phyloP scores from a whole-genome alignment of 805 yeast genomes.

The Kregervanrija fluxuum region DNA sequence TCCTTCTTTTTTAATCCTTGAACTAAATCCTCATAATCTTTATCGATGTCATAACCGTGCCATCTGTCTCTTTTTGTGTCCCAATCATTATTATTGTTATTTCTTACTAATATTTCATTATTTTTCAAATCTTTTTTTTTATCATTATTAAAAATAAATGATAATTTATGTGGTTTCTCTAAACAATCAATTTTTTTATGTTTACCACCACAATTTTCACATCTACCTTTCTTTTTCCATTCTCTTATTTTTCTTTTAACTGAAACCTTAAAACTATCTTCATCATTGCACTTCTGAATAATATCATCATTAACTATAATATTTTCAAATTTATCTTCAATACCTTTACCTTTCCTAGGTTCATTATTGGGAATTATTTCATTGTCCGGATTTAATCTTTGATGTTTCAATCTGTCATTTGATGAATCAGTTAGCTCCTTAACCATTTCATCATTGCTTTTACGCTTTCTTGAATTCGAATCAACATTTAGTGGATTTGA shows the following conservation, averaged over 20 bases:
- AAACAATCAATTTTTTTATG: constrained; percentile 50
- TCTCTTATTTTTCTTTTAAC: constrained; percentile 3
- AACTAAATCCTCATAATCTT: constrained; percentile 50
- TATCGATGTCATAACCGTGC: constrained; percentile 62
- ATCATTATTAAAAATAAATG: constrained; percentile 23
- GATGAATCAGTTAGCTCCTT: constrained; percentile 13
- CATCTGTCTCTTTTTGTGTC: constrained; percentile 74
- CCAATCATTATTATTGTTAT: constrained; percentile 32
- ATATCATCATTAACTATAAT: constrained; percentile 12
- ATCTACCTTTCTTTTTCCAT: constrained; percentile 29
- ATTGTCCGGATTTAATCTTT: constrained; percentile 36
- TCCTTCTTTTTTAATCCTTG: constrained; percentile 36
- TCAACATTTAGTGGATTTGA: constrained; percentile 18
- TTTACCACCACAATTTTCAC: constrained; percentile 53
- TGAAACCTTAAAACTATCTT: not conserved
- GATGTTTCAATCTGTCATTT: constrained; percentile 50
- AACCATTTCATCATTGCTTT: constrained; percentile 18
- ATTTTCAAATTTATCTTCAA: constrained; percentile 34
- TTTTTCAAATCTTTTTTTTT: constrained; percentile 10
- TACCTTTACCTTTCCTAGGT: constrained; percentile 52
- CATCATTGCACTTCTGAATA: not conserved
- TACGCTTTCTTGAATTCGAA: constrained; percentile 23
- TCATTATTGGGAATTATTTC: constrained; percentile 37
- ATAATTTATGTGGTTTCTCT: constrained; percentile 45
- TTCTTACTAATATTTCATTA: not conserved